Base-by-base conservation (phyloP, 2,329 filamentous ascomycete genomes). In the Clarireedia monteithiana region DNA sequence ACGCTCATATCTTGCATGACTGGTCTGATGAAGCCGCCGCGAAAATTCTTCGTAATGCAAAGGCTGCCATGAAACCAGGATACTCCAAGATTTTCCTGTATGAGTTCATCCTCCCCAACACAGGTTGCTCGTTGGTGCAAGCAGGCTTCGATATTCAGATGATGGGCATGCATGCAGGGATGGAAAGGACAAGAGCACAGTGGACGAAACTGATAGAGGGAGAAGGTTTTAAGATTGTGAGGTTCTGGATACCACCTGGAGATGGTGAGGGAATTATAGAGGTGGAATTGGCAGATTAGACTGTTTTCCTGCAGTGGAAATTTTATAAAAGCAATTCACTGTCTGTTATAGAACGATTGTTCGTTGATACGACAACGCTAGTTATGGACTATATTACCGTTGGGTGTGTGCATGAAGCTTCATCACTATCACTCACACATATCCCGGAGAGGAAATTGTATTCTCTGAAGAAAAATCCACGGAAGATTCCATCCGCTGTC, bases 101-200 rank as follows among this genome's bases (percentile, higher is more conserved):
- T 56, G 75, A 77, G n/a, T 66, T 72, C 23, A 69, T 75, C 2
- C 46, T 76, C 10, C 71, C 72, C 0, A 64, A 74, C 24, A 61
- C 46, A 2, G 66, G 67, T 3, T 69, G 64, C 1, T 61, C 67
- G 20, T 70, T 62, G 62, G 58, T 68, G 38, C 64, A 69, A 0
- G 60, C 69, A 1, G 59, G 62, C 5, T 50, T 69, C 5, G 73
- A 76, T 58, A 26, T 75, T 7, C 64, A 59, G 2, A 73, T 75
- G 70, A 69, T 72, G 66, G 38, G 66, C 2, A 57, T 58, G 1
- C 59, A 72, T 5, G 72, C 60, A 1, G 63, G 66, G 3, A 63
- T 61, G 30, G 72, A 75, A 61, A 63, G 73, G 2, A 72, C 71
- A 23, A 20, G 10, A 20, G 24, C 17, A 40, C 44, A 46, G 12